Conservation (phyloP, 768 basidiomycete genomes). For the Paxillus rubicundulus region DNA sequence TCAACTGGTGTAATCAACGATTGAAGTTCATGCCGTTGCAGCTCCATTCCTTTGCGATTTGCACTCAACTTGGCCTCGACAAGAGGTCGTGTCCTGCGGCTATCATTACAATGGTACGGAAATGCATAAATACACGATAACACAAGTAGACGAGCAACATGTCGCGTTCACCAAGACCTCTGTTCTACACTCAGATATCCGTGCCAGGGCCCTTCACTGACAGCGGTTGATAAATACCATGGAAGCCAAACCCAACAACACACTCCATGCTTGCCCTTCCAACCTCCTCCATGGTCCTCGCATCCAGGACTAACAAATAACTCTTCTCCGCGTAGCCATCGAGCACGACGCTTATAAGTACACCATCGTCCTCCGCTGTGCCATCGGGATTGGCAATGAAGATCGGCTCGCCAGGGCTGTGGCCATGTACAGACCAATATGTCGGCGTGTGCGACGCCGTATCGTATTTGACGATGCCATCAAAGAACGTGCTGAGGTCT, state of each 20-base stretch:
- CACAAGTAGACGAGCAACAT: background rate
- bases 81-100: too few species aligned
- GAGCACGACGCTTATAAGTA: conserved; percentile 37
- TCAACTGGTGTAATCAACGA: too few species aligned
- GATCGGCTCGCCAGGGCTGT: conserved; percentile 37
- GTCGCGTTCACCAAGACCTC: background rate
- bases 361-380: conserved; percentile 35
- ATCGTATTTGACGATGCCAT: conserved; percentile 38
- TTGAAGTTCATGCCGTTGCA: too few species aligned
- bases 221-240: conserved; percentile 27
- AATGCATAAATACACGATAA: conserved; percentile 2
- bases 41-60: too few species aligned
- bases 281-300: conserved; percentile 34
- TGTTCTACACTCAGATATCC: conserved; percentile 18
- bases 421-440: conserved; percentile 29
- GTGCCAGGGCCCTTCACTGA: conserved; percentile 11
- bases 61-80: too few species aligned
- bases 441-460: conserved; percentile 18
- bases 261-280: conserved; percentile 36
- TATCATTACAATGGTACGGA: background rate
- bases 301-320: conserved; percentile 37
- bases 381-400: conserved; percentile 33
- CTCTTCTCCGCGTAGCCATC: conserved; percentile 32
- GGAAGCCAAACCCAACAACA: conserved; percentile 36
- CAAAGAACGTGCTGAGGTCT: conserved; percentile 31